Evolutionary conservation across 306 rosid species (phyloP).

Genomic region (Urtica urens): DNA sequence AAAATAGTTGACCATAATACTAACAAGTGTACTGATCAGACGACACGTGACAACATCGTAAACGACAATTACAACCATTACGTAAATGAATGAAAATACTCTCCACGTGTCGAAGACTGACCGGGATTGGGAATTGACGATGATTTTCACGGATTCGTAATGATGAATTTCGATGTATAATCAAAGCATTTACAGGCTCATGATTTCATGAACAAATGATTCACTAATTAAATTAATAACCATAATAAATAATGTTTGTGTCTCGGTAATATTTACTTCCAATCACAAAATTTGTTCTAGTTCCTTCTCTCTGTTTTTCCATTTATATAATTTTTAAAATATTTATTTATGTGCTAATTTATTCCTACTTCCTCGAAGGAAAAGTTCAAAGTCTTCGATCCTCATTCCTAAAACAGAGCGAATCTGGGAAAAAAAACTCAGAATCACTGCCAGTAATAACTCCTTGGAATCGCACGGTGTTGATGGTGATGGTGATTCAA

Average conservation of each 20-base stretch:
- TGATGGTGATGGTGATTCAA: constrained; percentile 5
- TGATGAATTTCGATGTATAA: no score
- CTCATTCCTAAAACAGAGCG: no score
- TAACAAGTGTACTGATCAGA: neutral
- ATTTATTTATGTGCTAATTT: neutral
- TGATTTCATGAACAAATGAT: no score
- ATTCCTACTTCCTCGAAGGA: neutral
- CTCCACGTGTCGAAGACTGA: neutral
- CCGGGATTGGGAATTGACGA: no score
- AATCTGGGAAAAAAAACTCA: neutral
- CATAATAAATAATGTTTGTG: no score
- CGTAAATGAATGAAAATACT: neutral
- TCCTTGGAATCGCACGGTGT: neutral
- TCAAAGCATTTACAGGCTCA: no score
- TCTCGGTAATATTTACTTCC: constrained; percentile 2
- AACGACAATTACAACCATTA: neutral
- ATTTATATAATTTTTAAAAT: neutral
- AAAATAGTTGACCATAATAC: neutral
- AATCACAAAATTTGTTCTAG: constrained; percentile 10
- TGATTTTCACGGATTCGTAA: no score
- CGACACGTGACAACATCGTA: neutral
- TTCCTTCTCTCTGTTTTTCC: neutral
- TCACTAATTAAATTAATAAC: no score
- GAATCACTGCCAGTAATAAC: constrained; percentile 15
- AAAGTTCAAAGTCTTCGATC: neutral